Evolutionary conservation across 352 stramenopile species (phyloP), one percentile per base, ranked within the genome.

Genomic region (Phytophthora nicotianae): DNA sequence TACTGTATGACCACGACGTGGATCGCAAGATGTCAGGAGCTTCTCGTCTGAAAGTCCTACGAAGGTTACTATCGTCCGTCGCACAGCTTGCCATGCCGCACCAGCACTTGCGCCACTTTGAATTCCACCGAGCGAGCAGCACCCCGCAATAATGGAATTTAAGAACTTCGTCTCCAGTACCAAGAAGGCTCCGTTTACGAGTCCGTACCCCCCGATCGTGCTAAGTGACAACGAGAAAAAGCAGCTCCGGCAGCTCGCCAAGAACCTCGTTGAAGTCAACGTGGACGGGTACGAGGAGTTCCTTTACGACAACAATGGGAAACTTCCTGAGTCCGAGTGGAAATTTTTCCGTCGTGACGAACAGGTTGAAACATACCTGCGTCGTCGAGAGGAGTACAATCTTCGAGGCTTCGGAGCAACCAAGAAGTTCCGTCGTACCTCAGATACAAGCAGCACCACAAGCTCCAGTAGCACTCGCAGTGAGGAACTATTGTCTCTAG

Each of bases 321-420:
- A 65, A 43, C 54, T 69, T 2, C 62, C 62, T 5, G 54, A 65
- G 37, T 56, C 14, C 40, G 62, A 69, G 16, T 69, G 62, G 62
- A 69, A 65, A 33, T 65, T 65, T 19, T 64, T 60, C 40, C 62
- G 62, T 45, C 62, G 54, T 13, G 62, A 69, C 40, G 54, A 69
- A 24, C 62, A 65, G 48, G 62, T 69, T 16, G 62, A 65, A 21
- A 69, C 62, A 21, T 69, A 43, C 21, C 23, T 69, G 5, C 62
- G 62, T 56, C 62, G 62, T 65, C 62, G 54, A 29, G 62, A 69
- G 13, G 54, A 35, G 2, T 69, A 65, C 33, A 65, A 59, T 19
- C 48, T 69, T 11, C 62, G 54, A 29, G 62, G 62, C 1, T 69
- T 69, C 33, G 62, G 62, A 26, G 55, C 55, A 2, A 65, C 49